Evolutionary conservation across 1,284 basidiomycete genomes (phyloP).

Genomic region (Melanopsichium pennsylvanicum): DNA sequence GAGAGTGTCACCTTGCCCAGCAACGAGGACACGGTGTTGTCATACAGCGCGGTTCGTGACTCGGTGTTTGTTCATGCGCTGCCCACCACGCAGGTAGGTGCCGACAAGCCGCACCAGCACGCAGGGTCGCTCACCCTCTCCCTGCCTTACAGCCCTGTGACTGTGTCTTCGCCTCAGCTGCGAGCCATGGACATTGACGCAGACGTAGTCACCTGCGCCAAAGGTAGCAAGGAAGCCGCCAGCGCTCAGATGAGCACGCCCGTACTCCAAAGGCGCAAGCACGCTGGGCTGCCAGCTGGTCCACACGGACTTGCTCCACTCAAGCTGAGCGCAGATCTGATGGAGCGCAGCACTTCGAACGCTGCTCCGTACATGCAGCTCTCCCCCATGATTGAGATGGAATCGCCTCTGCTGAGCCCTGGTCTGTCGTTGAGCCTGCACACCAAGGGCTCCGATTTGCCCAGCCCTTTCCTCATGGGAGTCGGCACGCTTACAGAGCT

Average conservation of each 20-base stretch:
- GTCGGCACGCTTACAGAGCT: constrained; percentile 32
- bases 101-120: constrained; percentile 43
- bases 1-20: constrained; percentile 1
- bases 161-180: constrained; percentile 26
- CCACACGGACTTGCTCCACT: constrained; percentile 29
- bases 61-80: constrained; percentile 57
- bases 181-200: constrained; percentile 21
- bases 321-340: constrained; percentile 30
- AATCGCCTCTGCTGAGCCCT: constrained; percentile 44
- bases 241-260: constrained; percentile 27
- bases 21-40: constrained; percentile 4
- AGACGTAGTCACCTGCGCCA: background rate
- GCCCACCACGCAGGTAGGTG: constrained; percentile 43
- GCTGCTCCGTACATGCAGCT: constrained; percentile 40
- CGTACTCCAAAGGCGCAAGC: constrained; percentile 37
- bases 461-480: constrained; percentile 43
- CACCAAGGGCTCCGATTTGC: constrained; percentile 21
- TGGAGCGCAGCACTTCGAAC: constrained; percentile 28
- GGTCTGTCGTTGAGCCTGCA: constrained; percentile 31
- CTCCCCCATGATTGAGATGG: constrained; percentile 46
- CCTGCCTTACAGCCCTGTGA: constrained; percentile 45
- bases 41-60: constrained; percentile 23
- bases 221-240: constrained; percentile 2
- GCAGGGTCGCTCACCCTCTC: constrained; percentile 54
- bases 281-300: constrained; percentile 18